phyloP scores from a whole-genome alignment of 306 rosid species.

The Dicorynia guianensis region DNA sequence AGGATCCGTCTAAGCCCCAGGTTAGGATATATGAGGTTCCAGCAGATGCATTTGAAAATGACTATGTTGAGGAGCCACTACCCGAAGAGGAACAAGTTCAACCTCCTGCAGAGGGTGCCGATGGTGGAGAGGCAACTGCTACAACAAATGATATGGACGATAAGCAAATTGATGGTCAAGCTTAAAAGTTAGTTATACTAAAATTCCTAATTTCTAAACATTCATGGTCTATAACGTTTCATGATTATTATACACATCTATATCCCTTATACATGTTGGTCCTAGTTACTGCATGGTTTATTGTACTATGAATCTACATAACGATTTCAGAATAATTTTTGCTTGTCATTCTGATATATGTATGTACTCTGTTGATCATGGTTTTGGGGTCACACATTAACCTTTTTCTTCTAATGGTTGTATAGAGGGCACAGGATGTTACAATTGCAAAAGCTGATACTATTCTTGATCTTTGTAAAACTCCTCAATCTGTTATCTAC shows the following conservation, averaged over 20 bases:
- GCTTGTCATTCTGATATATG: background rate
- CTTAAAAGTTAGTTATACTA: constrained; percentile 50
- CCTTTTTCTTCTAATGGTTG: no score
- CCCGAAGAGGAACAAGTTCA: constrained; percentile 96
- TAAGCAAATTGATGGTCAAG: constrained; percentile 54
- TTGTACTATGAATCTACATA: background rate
- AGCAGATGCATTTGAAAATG: constrained; percentile 85
- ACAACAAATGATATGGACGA: constrained; percentile 62
- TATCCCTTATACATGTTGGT: background rate
- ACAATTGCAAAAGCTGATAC: background rate
- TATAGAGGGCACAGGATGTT: background rate
- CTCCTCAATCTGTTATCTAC: background rate
- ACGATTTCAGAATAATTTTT: background rate
- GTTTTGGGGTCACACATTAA: background rate
- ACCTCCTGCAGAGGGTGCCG: constrained; percentile 74
- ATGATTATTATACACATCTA: background rate
- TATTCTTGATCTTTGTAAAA: background rate
- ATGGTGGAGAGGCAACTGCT: constrained; percentile 56
- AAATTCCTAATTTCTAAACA: background rate
- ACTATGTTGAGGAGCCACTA: constrained; percentile 94
- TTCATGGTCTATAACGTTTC: constrained; percentile 19
- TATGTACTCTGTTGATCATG: background rate
- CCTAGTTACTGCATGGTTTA: background rate
- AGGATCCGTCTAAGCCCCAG: constrained; percentile 94
- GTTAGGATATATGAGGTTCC: constrained; percentile 98